Conservation (phyloP, 2,329 filamentous ascomycete genomes). For the Biscogniauxia mediterranea region DNA sequence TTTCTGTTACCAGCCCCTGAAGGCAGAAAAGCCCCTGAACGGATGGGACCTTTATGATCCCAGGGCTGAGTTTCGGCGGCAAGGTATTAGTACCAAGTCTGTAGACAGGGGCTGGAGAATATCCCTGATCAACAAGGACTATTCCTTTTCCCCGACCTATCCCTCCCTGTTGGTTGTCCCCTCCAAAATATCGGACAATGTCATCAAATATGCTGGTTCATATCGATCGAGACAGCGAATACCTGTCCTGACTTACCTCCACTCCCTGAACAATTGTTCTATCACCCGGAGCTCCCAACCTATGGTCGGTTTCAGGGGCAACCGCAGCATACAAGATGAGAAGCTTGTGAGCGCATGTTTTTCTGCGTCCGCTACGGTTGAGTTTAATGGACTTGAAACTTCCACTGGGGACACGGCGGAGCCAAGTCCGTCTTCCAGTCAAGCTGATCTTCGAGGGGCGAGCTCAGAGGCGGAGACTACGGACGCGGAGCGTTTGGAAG, state of each 20-base stretch:
- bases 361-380: slow-evolving; percentile 59
- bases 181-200: slow-evolving; percentile 90
- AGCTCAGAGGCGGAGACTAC: slow-evolving; percentile 49
- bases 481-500: slow-evolving; percentile 65
- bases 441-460: slow-evolving; percentile 45
- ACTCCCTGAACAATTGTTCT: slow-evolving; percentile 93
- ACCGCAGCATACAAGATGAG: slow-evolving; percentile 93
- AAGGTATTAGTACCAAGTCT: slow-evolving; percentile 83
- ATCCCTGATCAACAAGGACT: slow-evolving; percentile 85
- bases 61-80: slow-evolving; percentile 77
- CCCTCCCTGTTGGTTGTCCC: slow-evolving; percentile 83
- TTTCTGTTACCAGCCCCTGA: slow-evolving; percentile 77
- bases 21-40: slow-evolving; percentile 69
- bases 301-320: slow-evolving; percentile 78
- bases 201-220: slow-evolving; percentile 85
- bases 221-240: slow-evolving; percentile 89
- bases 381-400: slow-evolving; percentile 36
- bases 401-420: slow-evolving; percentile 32
- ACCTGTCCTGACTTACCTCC: slow-evolving; percentile 88
- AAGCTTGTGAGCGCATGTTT: slow-evolving; percentile 92
- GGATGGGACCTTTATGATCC: slow-evolving; percentile 87
- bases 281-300: slow-evolving; percentile 95
- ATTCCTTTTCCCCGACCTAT: slow-evolving; percentile 89
- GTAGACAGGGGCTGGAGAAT: slow-evolving; percentile 81
- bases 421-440: slow-evolving; percentile 47